A percentile compares a stretch with the other conserved stretches of the same genome.
These are phyloP conservation scores for Dalbergia cochinchinensis DNA, from an alignment of 306 rosid species.

Conservation along the genomic window DNA sequence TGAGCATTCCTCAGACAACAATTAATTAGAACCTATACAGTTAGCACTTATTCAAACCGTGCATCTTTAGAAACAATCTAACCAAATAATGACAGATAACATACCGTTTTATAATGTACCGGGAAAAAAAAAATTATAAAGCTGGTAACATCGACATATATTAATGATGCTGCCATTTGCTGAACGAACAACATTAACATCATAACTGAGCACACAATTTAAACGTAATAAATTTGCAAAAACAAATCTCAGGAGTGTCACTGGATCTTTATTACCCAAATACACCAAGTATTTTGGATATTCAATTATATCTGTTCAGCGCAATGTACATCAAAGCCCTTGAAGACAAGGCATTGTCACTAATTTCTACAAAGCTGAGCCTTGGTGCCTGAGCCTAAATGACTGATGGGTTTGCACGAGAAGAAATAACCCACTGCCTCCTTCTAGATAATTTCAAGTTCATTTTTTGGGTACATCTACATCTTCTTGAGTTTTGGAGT, in stretches of 20 bases:
- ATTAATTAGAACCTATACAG: background rate
- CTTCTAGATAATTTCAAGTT: constrained; percentile 43
- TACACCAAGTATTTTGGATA: constrained; percentile 36
- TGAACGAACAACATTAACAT: constrained; percentile 11
- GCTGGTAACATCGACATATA: background rate
- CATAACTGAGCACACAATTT: background rate
- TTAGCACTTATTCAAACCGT: constrained; percentile 7
- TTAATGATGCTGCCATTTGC: constrained; percentile 21
- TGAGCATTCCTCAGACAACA: constrained; percentile 1
- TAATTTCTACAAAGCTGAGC: constrained; percentile 41
- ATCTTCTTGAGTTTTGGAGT: constrained; percentile 59
- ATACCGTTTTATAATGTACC: constrained; percentile 5
- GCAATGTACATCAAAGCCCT: constrained; percentile 32
- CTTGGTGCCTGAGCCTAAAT: constrained; percentile 17
- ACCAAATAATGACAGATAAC: constrained; percentile 11
- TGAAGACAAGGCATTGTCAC: constrained; percentile 9
- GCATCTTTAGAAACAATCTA: background rate
- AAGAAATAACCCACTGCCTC: constrained; percentile 23
- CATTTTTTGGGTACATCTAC: constrained; percentile 50
- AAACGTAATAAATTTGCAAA: constrained; percentile 26
- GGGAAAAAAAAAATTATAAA: background rate
- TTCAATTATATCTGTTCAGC: constrained; percentile 20
- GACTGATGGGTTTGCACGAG: constrained; percentile 23
- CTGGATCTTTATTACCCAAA: constrained; percentile 29
- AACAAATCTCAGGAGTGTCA: constrained; percentile 9